Base-by-base conservation (phyloP, 305 asterid genomes). In the Ruellia speciosa region DNA sequence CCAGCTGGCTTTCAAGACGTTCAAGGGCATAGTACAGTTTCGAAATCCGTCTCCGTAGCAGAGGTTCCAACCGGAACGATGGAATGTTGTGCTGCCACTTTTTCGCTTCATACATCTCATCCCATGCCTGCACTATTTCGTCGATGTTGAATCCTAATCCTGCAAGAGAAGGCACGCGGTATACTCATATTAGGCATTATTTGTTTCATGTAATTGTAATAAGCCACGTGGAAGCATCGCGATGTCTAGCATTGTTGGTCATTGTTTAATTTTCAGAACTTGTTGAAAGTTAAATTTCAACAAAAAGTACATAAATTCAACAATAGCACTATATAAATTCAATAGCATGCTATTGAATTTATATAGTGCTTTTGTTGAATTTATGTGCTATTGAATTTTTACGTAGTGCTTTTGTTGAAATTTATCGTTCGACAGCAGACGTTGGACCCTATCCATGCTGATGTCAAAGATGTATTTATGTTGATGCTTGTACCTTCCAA, bases 401-500 rank as follows among this genome's bases (percentile, higher is more conserved):
- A 5, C 8, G 3, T 18, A 49, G n/a, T n/a, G n/a, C n/a, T 9
- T 49, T 49, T 49, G 3, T 10, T 16, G 3, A 49, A 49, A 18
- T 4, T 14, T 6, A 14, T 2, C 5, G 28, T 18, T 5, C 12
- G 28, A n/a, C n/a, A n/a, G n/a, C n/a, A n/a, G n/a, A n/a, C n/a
- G n/a, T n/a, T n/a, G n/a, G n/a, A n/a, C n/a, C n/a, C n/a, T n/a
- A n/a, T n/a, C n/a, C n/a, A n/a, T n/a, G n/a, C n/a, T n/a, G n/a
- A n/a, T n/a, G 31, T 24, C 31, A 4, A 24, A 24, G 31, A 2
- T 1, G n/a, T 4, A 14, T 11, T 51, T 18, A 9, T 10, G 17
- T 9, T 17, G 14, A 12, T 6, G 34, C 35, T 5, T 3, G 7
- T 6, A 86, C 99, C 96, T 79, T 81, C 86, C 48, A 66, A 59